Evolutionary conservation across 768 basidiomycete species (phyloP), one percentile per base, ranked within the genome.

Genomic region (Suillus ampliporus): DNA sequence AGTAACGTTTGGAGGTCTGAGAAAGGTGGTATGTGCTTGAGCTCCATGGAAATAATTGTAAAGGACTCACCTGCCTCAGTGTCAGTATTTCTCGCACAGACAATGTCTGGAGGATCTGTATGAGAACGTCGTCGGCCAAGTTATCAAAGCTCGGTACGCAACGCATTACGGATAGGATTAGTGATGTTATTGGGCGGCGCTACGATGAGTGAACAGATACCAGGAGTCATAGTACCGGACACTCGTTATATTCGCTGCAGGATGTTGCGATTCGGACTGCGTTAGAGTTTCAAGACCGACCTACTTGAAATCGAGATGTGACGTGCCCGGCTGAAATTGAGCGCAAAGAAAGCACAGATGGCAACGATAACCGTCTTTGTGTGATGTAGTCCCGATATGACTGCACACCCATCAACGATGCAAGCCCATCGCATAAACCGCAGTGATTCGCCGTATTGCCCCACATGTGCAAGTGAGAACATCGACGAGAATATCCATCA

Each of bases 1-100:
- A 70, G 51, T 70, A 73, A 10, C 74, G 70, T 38, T 64, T 64
- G 35, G 74, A 74, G 23, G 72, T 74, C 74, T 75, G 10, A 14
- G 44, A 19, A 28, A 7, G 50, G 50, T n/a, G 19, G 10, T 1
- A n/a, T 31, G 17, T 52, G 26, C 19, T 9, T 14, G 26, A 31
- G 21, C 11, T 48, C 5, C 19, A 2, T 47, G 1, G 9, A 44
- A 11, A 17, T 4, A 54, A 10, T 7, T 21, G 7, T 19, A 10
- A 13, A 31, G 28, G 50, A 51, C 74, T 62, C 47, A 75, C 72
- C 60, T 54, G 54, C 62, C 72, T 72, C 9, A 73, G 51, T 9
- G 68, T 51, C 21, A 73, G 66, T 9, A 73, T 37, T 35, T 62
- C 38, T n/a, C n/a, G 57, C 21, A 64, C 66, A 19, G 74, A 61